Evolutionary conservation across 345 rosid species (phyloP).

Genomic region (Melaleuca quinquenervia): DNA sequence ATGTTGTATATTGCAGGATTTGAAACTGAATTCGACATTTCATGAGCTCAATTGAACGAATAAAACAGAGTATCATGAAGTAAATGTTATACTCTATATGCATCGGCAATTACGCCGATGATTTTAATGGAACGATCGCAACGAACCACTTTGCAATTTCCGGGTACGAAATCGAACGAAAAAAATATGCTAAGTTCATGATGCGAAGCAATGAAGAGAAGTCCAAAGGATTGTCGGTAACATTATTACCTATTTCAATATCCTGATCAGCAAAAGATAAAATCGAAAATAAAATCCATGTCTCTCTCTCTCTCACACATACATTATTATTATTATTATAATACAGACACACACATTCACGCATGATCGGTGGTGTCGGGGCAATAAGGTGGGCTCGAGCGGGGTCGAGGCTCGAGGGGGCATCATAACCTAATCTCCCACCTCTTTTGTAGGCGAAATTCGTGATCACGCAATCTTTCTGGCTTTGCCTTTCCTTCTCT

Average conservation of each 20-base stretch:
- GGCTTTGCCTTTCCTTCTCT: neutral
- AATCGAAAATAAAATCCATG: too few relatives aligned
- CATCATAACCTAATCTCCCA: neutral
- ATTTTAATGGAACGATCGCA: neutral
- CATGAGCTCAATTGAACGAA: neutral
- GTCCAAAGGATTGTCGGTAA: neutral
- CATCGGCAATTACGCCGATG: neutral
- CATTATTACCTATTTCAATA: neutral
- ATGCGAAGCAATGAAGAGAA: too few relatives aligned
- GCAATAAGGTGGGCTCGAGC: neutral
- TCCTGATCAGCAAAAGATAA: too few relatives aligned
- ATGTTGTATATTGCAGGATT: neutral
- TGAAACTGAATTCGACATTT: neutral
- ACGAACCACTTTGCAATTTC: too few relatives aligned
- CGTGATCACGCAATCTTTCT: neutral
- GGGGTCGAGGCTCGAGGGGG: neutral
- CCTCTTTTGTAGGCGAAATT: neutral
- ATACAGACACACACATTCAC: neutral
- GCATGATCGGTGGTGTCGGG: neutral
- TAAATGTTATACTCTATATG: neutral
- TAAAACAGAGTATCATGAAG: neutral
- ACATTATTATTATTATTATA: too few relatives aligned
- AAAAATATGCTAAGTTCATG: too few relatives aligned
- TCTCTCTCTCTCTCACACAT: too few relatives aligned
- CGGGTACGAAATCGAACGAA: neutral